Base-by-base conservation (phyloP, 2,329 filamentous ascomycete species). In the Endoconidiophora polonica region DNA sequence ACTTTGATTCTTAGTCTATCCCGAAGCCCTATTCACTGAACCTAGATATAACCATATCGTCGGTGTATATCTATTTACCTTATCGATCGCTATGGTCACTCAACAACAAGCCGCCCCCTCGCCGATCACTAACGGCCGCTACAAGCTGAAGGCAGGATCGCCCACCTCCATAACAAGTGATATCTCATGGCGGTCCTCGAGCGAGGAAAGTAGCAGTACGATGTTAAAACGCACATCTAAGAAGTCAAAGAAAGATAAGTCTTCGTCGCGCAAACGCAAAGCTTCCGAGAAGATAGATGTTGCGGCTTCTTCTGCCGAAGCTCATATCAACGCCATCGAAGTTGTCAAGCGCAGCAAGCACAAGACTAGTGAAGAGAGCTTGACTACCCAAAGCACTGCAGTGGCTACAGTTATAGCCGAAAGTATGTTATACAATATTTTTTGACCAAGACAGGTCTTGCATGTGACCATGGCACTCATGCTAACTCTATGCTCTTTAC, bases 231-330 rank as follows among this genome's bases (percentile, higher is more conserved):
- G 48, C 37, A 38, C 29, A 10, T 39, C 46, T 33, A 52, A 49
- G 33, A 46, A 44, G 23, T n/a, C 43, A 22, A 54, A 52, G 49
- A 55, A 51, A 33, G 49, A 48, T 3, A 52, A 47, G 29, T 52
- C 50, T 33, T 33, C 29, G 29, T 48, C 48, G 36, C 50, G 50
- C 46, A 52, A 51, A 52, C 49, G 53, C 43, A 70, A 70, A 44
- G 43, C 38, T 14, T 64, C 64, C 20, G 67, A 68, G 54, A 69
- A 71, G 57, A 68, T 65, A 52, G 63, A 59, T 4, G 62, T 61
- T 5, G 70, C 64, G 44, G 26, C 16, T n/a, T 7, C 39, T 10
- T 26, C 23, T 16, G 24, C 41, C 18, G 22, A 46, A 14, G 24
- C 29, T 12, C 42, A 36, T 36, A 39, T 41, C 4, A 48, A 44